Base-by-base conservation (phyloP, 2,329 filamentous ascomycete species). In the Trichoderma harzianum region DNA sequence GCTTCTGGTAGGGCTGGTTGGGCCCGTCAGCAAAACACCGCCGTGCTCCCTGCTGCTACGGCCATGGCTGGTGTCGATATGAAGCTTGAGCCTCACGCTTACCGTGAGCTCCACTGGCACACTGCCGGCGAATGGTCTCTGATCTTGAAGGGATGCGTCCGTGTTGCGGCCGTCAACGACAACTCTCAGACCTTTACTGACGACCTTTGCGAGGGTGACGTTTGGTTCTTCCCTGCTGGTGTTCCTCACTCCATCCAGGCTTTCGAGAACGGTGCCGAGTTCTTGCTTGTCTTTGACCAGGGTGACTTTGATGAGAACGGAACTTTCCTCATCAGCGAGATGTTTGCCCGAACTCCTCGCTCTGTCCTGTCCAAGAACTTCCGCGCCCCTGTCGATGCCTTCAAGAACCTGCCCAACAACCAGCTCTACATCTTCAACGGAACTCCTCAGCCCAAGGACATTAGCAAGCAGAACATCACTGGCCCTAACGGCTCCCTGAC, bases 71-170 rank as follows among this genome's bases (percentile, higher is more conserved):
- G 87, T 57, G 88, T 89, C 0, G 84, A 89, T 74, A 89, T 89
- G 88, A 83, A 86, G 53, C 82, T 90, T 1, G 84, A 83, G n/a
- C 83, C 86, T 0, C 80, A 86, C 30, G 88, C 86, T 0, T 90
- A 90, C 73, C 85, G 90, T 24, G 89, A 91, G 77, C 80, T 91
- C 26, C 90, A 92, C 74, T 92, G 87, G 87, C 88, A 90, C 74
- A 87, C 84, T 47, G 83, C 85, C 51, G 84, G 80, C 62, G 82
- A 88, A 74, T 88, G 86, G 86, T 81, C 84, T 0, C 79, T 88
- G 6, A 80, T 90, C 12, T 80, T 88, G 18, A 87, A 87, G 71
- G 88, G 88, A 0, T 84, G 83, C 53, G 86, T 86, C 3, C 83
- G 86, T 6, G 79, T 90, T 1, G 80, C 83, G 7, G 84, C 87